Conservation (phyloP, 352 stramenopile species). For the Phytophthora sp. region DNA sequence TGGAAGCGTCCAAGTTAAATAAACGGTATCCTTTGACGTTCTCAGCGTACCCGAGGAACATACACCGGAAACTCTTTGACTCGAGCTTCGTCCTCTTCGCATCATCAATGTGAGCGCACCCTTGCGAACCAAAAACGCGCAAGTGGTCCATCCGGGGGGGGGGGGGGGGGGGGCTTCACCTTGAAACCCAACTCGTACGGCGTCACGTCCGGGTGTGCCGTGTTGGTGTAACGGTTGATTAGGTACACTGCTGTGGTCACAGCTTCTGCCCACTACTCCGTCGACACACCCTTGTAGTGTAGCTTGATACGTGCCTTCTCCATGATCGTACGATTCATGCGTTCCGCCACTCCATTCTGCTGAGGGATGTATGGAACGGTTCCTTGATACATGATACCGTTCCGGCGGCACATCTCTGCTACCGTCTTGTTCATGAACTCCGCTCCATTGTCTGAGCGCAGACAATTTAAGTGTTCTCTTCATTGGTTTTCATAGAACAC, state of each 20-base stretch:
- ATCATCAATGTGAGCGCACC: background rate
- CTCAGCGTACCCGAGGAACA: background rate
- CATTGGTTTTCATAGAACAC: too few species aligned
- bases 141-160: background rate
- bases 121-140: background rate
- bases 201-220: background rate
- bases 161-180: too few species aligned
- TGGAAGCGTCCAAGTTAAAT: background rate
- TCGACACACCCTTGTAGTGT: background rate
- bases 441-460: too few species aligned
- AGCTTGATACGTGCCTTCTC: too few species aligned
- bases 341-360: too few species aligned
- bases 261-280: background rate
- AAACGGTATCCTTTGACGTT: background rate
- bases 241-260: background rate
- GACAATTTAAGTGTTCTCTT: too few species aligned
- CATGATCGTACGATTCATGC: background rate
- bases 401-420: too few species aligned
- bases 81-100: background rate
- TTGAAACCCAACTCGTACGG: background rate
- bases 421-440: too few species aligned
- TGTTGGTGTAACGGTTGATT: background rate
- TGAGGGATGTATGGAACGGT: too few species aligned
- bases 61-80: background rate
- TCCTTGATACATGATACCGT: too few species aligned